A percentile compares a stretch with the other conserved stretches of the same genome.
Evolutionary conservation across 1,284 basidiomycete species (phyloP).

Genomic region (Kwoniella shivajii): DNA sequence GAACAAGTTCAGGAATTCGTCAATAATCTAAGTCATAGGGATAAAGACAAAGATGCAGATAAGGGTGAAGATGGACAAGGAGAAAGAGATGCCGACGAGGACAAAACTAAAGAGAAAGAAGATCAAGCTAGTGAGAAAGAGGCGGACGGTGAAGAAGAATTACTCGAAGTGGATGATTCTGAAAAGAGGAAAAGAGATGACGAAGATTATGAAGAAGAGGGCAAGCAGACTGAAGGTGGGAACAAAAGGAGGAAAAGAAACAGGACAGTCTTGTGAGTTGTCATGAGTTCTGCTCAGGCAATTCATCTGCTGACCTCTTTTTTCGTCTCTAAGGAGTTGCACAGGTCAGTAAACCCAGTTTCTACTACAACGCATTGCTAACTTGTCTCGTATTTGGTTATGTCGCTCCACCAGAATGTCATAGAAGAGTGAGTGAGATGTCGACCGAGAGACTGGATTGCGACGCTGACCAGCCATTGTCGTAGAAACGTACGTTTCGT

Average conservation of each 20-base stretch:
- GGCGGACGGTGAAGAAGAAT: conserved; percentile 17
- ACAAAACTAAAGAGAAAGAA: conserved; percentile 8
- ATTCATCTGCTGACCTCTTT: not conserved
- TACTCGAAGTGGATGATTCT: conserved; percentile 33
- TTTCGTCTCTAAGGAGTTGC: conserved; percentile 42
- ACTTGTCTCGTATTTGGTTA: not conserved
- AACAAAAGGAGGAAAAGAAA: conserved; percentile 41
- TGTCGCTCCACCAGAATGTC: conserved; percentile 37
- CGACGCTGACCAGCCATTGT: not conserved
- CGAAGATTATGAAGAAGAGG: conserved; percentile 17
- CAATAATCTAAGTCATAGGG: conserved; percentile 23
- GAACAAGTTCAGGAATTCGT: conserved; percentile 43
- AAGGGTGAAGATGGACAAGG: conserved; percentile 10
- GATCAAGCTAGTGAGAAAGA: conserved; percentile 15
- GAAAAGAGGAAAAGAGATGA: conserved; percentile 26
- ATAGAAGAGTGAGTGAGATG: conserved; percentile 44
- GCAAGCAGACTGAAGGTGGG: conserved; percentile 26
- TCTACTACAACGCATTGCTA: too few species aligned
- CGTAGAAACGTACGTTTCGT: conserved; percentile 48
- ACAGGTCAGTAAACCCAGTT: too few species aligned
- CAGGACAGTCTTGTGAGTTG: conserved; percentile 46
- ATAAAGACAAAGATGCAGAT: conserved; percentile 12
- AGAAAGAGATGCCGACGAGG: conserved; percentile 6
- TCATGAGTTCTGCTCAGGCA: not conserved
- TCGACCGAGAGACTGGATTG: not conserved